Conservation (phyloP, 371 early-diverging fungal genomes). For the Coemansia sp. region DNA sequence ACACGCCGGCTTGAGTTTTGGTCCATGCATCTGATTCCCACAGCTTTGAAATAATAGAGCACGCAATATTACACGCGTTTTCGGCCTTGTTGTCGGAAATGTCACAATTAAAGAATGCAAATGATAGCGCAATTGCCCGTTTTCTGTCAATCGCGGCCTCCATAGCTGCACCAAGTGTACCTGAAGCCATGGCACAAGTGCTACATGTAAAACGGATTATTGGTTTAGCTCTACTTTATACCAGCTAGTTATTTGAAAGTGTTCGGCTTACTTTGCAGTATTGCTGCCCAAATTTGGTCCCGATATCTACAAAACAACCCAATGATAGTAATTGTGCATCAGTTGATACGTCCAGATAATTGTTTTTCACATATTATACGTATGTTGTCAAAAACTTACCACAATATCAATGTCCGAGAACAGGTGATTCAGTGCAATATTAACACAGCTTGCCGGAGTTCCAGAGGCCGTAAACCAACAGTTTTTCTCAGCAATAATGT, state of each 20-base stretch:
- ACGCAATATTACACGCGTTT: constrained; percentile 11
- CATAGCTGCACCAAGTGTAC: constrained; percentile 30
- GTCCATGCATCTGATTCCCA: constrained; percentile 17
- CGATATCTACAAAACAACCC: constrained; percentile 22
- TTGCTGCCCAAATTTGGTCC: constrained; percentile 31
- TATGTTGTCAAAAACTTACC: constrained; percentile 12
- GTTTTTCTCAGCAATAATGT: background rate
- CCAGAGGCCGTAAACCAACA: constrained; percentile 20
- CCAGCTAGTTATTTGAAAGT: background rate
- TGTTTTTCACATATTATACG: background rate
- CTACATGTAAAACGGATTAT: background rate
- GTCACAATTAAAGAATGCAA: constrained; percentile 23
- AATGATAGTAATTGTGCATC: background rate
- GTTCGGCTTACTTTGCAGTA: constrained; percentile 23
- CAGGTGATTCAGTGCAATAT: constrained; percentile 25
- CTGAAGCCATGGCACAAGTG: constrained; percentile 26
- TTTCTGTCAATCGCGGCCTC: constrained; percentile 14
- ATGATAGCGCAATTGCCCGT: constrained; percentile 18
- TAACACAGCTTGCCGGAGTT: constrained; percentile 30
- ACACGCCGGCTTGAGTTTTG: background rate
- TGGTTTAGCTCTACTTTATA: background rate
- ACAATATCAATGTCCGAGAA: constrained; percentile 28
- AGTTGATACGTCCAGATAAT: background rate
- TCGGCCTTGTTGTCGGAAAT: constrained; percentile 15
- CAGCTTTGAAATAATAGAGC: constrained; percentile 14